phyloP scores from a whole-genome alignment of 441 rosid genomes.

The Eutrema salsugineum region DNA sequence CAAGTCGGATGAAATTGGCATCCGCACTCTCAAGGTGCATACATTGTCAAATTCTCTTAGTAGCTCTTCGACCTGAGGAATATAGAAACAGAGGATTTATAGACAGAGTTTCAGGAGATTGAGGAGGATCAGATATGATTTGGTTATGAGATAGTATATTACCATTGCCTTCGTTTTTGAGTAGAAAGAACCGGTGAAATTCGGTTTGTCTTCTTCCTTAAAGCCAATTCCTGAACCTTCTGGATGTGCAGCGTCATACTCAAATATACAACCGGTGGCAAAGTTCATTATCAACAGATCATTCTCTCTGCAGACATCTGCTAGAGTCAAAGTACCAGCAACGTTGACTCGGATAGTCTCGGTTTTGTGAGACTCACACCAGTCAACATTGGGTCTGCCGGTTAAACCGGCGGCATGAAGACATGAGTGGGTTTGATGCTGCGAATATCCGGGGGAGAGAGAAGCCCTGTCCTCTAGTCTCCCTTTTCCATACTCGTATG shows the following conservation, averaged over 20 bases:
- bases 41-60: conserved; percentile 85
- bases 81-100: conserved; percentile 1
- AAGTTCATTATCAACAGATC: conserved; percentile 72
- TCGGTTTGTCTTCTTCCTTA: conserved; percentile 83
- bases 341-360: conserved; percentile 84
- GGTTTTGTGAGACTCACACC: conserved; percentile 91
- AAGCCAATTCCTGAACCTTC: conserved; percentile 87
- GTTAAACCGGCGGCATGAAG: conserved; percentile 90
- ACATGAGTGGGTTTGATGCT: conserved; percentile 79
- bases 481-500: conserved; percentile 80
- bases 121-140: neutral
- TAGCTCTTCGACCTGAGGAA: conserved; percentile 78
- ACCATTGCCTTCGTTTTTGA: conserved; percentile 95
- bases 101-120: neutral
- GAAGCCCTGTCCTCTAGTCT: conserved; percentile 71
- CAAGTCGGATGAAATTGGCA: conserved; percentile 93
- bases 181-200: conserved; percentile 80
- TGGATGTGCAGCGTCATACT: conserved; percentile 76
- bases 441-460: conserved; percentile 65
- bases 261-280: conserved; percentile 93
- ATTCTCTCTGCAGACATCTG: conserved; percentile 86
- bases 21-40: conserved; percentile 84
- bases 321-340: conserved; percentile 82
- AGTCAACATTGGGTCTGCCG: conserved; percentile 94
- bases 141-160: neutral